Conservation (phyloP, 1,284 basidiomycete genomes). For the Leccinum pachyderme region DNA sequence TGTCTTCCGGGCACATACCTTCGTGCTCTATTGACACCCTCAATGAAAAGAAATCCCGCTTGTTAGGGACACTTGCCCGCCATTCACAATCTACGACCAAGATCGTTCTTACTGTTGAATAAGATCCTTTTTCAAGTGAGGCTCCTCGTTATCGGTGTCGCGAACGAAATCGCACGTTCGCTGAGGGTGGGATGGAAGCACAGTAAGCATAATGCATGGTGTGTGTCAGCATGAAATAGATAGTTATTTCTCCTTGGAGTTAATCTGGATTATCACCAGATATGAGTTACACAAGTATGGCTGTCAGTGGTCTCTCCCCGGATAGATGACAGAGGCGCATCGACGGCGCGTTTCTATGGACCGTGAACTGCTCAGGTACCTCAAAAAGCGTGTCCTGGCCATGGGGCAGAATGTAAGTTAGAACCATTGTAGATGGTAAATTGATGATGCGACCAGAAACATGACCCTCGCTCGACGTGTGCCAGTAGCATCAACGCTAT, state of each 20-base stretch:
- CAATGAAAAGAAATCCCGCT: constrained; percentile 64
- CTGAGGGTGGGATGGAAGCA: constrained; percentile 59
- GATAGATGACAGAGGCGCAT: constrained; percentile 79
- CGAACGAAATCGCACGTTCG: constrained; percentile 84
- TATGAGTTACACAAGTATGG: constrained; percentile 15
- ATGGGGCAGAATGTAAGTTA: constrained; percentile 52
- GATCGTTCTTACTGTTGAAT: constrained; percentile 78
- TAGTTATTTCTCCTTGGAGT: not conserved
- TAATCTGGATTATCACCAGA: no score
- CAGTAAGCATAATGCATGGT: constrained; percentile 41
- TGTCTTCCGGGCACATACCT: constrained; percentile 21
- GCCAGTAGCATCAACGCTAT: constrained; percentile 87
- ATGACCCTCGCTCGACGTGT: constrained; percentile 65
- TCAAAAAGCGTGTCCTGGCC: constrained; percentile 55
- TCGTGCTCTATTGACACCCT: not conserved
- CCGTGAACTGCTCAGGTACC: constrained; percentile 61
- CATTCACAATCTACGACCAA: constrained; percentile 93
- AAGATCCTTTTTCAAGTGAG: constrained; percentile 83
- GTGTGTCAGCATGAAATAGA: not conserved
- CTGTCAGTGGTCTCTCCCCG: constrained; percentile 52
- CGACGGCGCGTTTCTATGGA: constrained; percentile 89
- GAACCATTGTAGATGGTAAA: not conserved
- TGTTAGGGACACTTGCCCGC: constrained; percentile 85
- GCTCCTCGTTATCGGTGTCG: constrained; percentile 78
- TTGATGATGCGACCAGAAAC: constrained; percentile 43